Evolutionary conservation across 2,329 filamentous ascomycete genomes (phyloP).

Genomic region (Dactylellina parvicollis): DNA sequence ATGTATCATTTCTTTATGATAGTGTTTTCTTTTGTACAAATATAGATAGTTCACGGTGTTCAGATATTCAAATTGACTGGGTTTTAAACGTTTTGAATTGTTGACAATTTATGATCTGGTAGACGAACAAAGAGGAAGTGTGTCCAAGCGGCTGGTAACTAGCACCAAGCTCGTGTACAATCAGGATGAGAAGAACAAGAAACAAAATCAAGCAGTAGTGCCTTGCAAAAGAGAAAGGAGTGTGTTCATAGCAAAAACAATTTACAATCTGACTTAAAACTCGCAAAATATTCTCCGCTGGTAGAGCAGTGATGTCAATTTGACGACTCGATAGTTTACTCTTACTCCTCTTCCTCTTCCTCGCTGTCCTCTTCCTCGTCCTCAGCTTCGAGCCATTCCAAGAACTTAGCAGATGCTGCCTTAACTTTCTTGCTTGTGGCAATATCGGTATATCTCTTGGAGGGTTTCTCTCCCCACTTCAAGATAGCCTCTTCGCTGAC

Average conservation of each 20-base stretch:
- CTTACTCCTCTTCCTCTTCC: slow-evolving; percentile 61
- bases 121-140: no score
- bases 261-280: slow-evolving; percentile 7
- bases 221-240: not conserved
- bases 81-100: not conserved
- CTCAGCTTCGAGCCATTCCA: slow-evolving; percentile 89
- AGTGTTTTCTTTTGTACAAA: not conserved
- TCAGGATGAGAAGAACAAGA: slow-evolving; percentile 10
- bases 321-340: not conserved
- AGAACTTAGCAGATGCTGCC: slow-evolving; percentile 91
- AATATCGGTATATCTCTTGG: slow-evolving; percentile 94
- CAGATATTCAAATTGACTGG: not conserved
- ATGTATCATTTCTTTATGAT: not conserved
- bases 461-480: slow-evolving; percentile 88
- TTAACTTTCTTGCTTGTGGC: slow-evolving; percentile 92
- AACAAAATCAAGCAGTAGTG: not conserved
- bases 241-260: not conserved
- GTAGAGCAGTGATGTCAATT: not conserved
- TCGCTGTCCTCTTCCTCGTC: slow-evolving; percentile 76
- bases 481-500: slow-evolving; percentile 86
- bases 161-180: no score
- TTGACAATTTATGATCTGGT: no score
- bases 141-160: no score
- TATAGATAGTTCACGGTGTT: slow-evolving; percentile 1
- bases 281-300: not conserved